Evolutionary conservation across 345 rosid species (phyloP).

Genomic region (Eucalyptus pumila): DNA sequence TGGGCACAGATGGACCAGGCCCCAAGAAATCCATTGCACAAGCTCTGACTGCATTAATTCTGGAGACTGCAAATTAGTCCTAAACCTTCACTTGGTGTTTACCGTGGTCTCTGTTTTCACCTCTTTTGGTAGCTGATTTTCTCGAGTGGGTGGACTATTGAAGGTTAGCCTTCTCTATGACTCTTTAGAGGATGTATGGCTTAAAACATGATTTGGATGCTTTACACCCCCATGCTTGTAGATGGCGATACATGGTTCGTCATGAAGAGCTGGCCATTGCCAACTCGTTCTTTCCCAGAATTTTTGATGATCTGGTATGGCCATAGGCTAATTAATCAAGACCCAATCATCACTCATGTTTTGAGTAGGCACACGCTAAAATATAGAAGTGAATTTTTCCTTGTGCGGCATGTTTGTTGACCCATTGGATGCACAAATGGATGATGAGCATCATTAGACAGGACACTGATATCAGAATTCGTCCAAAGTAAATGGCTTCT

Average conservation of each 20-base stretch:
- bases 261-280: slow-evolving; percentile 87
- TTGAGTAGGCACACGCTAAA: neutral
- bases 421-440: too few species aligned
- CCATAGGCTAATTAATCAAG: neutral
- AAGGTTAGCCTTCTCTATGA: neutral
- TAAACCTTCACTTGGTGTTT: neutral
- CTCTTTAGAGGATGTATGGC: slow-evolving; percentile 71
- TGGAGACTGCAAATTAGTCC: slow-evolving; percentile 80
- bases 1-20: slow-evolving; percentile 94
- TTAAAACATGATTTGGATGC: slow-evolving; percentile 28
- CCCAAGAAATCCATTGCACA: slow-evolving; percentile 52
- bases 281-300: slow-evolving; percentile 82
- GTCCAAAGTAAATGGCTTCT: slow-evolving; percentile 31
- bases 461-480: slow-evolving; percentile 72
- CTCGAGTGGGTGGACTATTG: slow-evolving; percentile 6
- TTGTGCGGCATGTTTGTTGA: slow-evolving; percentile 54
- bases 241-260: slow-evolving; percentile 93
- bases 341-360: neutral
- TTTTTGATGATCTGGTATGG: slow-evolving; percentile 83
- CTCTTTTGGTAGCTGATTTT: slow-evolving; percentile 1
- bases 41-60: slow-evolving; percentile 81
- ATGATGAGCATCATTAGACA: slow-evolving; percentile 54
- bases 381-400: neutral
- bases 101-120: neutral
- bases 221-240: slow-evolving; percentile 65